Conservation (phyloP, 768 basidiomycete species). For the Porpolomopsis calyptriformis region DNA sequence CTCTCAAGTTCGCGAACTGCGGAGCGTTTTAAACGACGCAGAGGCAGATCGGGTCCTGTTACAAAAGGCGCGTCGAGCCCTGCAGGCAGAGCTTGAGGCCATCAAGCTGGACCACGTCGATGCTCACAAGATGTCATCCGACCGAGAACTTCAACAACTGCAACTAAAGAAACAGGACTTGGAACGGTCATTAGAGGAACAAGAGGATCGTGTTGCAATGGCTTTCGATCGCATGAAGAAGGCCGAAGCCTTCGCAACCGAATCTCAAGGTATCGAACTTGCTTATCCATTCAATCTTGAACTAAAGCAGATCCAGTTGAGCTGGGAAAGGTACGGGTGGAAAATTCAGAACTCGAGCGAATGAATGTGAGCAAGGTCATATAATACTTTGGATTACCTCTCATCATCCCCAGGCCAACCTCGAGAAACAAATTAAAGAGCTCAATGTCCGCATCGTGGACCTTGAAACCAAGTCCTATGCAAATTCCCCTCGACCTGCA, state of each 20-base stretch:
- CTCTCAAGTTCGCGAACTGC: constrained; percentile 77
- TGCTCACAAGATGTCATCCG: constrained; percentile 55
- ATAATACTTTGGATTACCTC: not conserved
- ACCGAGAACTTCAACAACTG: constrained; percentile 64
- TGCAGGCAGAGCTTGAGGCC: constrained; percentile 71
- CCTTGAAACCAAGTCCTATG: constrained; percentile 67
- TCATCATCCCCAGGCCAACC: constrained; percentile 43
- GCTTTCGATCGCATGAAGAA: constrained; percentile 73
- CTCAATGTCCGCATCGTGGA: constrained; percentile 75
- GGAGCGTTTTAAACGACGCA: constrained; percentile 72
- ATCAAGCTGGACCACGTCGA: constrained; percentile 72
- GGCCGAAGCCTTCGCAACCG: constrained; percentile 64
- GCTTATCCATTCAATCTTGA: not conserved
- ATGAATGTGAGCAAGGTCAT: constrained; percentile 43
- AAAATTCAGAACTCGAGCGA: constrained; percentile 73
- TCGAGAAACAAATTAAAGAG: constrained; percentile 82
- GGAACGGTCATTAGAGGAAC: constrained; percentile 66
- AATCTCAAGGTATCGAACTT: constrained; percentile 37
- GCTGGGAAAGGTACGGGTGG: constrained; percentile 63
- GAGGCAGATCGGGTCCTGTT: constrained; percentile 71
- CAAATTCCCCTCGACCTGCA: constrained; percentile 49
- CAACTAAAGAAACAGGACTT: constrained; percentile 76
- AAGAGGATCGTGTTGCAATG: constrained; percentile 60
- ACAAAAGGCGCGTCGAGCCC: constrained; percentile 69
- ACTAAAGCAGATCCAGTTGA: constrained; percentile 29